These are phyloP conservation scores for Botrytis pseudocinerea DNA, from an alignment of 2,329 filamentous ascomycete species.

Conservation along the genomic window DNA sequence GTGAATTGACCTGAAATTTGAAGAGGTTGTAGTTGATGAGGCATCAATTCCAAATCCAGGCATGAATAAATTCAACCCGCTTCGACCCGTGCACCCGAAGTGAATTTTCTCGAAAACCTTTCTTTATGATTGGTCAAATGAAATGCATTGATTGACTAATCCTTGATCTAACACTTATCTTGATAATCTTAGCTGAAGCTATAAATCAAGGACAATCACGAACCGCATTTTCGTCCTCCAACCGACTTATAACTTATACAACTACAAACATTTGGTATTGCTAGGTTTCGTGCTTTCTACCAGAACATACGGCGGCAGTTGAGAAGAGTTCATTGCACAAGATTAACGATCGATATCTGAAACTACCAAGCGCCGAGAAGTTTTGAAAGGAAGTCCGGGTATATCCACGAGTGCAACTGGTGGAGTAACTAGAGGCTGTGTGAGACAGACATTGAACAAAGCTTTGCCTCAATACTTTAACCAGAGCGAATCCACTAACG, in stretches of 20 bases:
- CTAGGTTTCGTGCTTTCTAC: background rate
- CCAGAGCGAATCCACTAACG: background rate
- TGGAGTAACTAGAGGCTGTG: background rate
- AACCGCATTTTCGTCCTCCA: background rate
- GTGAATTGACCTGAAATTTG: background rate
- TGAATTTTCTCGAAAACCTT: background rate
- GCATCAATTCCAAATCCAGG: background rate
- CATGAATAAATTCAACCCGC: background rate
- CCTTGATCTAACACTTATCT: constrained; percentile 10
- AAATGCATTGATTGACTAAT: background rate
- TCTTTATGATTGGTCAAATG: constrained; percentile 1
- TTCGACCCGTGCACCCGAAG: background rate
- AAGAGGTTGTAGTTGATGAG: background rate
- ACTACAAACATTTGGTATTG: background rate
- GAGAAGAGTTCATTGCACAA: background rate
- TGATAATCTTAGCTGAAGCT: constrained; percentile 7
- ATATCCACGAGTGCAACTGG: background rate
- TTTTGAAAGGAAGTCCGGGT: background rate
- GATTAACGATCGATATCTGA: background rate
- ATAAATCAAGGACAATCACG: background rate
- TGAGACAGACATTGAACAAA: background rate
- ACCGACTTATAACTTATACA: background rate
- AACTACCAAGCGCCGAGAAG: background rate
- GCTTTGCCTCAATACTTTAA: background rate
- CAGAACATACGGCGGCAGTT: background rate